Evolutionary conservation across 441 rosid genomes (phyloP), one percentile per base, ranked within the genome.

Genomic region (Capsella rubella): DNA sequence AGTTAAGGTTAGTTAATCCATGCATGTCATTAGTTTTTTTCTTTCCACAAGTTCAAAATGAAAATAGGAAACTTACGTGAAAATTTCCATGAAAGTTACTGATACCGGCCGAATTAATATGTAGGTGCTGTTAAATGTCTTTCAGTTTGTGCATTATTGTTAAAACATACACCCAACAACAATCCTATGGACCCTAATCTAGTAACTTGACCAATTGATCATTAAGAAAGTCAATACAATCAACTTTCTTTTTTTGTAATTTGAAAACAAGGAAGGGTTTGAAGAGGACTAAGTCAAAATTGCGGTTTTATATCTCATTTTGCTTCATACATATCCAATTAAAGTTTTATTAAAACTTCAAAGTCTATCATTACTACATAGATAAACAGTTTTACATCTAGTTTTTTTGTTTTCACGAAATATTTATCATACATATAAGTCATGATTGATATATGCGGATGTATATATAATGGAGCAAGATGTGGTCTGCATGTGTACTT

Each of bases 401-500:
- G 27, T 14, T 45, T 47, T 47, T 2, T 3, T 3, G 2, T 16
- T 47, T 27, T 62, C 37, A 14, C 39, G 29, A 28, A 3, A 6
- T 6, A 3, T 3, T 9, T 35, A 55, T 31, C 11, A 56, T 10
- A n/a, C 1, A 18, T 42, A 43, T 16, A 16, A 25, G 8, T 16
- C 42, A 46, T 34, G 15, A 32, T 18, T 69, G 11, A 18, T 45
- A 27, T 27, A 60, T 32, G 2, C 8, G 8, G n/a, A 27, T n/a
- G n/a, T 32, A 34, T 6, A 47, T 45, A 34, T 27, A 21, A 57
- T n/a, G 28, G 11, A 51, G 49, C 11, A 15, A 55, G 50, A 62
- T 71, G 64, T 76, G 70, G 8, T 21, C 56, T 61, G 74, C 79
- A 64, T 76, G 72, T 71, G 57, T 77, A 57, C 31, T 59, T 65